Percentiles rank a stretch among this genome's conserved stretches.
phyloP scores from a whole-genome alignment of 495 filamentous ascomycete species.

The Filosporella fistucella region DNA sequence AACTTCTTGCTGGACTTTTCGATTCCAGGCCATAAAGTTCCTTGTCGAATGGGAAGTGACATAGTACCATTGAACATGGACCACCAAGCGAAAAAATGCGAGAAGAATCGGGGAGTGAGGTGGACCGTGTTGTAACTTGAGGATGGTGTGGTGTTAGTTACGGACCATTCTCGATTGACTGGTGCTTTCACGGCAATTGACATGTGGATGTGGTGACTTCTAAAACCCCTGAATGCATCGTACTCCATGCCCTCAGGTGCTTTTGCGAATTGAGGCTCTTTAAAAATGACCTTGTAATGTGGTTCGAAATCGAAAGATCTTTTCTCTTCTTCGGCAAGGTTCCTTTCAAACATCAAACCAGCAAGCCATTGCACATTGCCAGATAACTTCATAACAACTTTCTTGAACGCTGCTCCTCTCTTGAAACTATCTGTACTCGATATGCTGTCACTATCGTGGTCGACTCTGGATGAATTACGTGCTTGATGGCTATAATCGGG shows the following conservation, averaged over 20 bases:
- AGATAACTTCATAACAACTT: conserved; percentile 96
- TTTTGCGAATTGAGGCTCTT: conserved; percentile 68
- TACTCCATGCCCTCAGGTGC: conserved; percentile 55
- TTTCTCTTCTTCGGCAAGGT: conserved; percentile 51
- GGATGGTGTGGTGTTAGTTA: conserved; percentile 65
- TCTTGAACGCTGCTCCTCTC: conserved; percentile 81
- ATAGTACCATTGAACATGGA: conserved; percentile 91
- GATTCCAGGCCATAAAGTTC: conserved; percentile 79
- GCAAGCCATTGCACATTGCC: conserved; percentile 89
- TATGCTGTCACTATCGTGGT: conserved; percentile 57
- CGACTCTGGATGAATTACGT: conserved; percentile 54
- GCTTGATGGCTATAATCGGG: conserved; percentile 91
- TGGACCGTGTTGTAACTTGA: conserved; percentile 93
- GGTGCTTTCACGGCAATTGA: conserved; percentile 87
- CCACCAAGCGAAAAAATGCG: conserved; percentile 98
- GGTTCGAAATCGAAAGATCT: conserved; percentile 85
- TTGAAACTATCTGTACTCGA: conserved; percentile 62
- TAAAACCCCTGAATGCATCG: conserved; percentile 89
- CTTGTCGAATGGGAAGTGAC: conserved; percentile 92
- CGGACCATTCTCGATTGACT: conserved; percentile 72
- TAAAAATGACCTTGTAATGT: conserved; percentile 88
- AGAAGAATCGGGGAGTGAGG: conserved; percentile 90
- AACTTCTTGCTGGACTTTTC: conserved; percentile 99
- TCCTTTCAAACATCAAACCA: conserved; percentile 87
- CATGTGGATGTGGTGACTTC: conserved; percentile 92